Percentiles rank a stretch among this genome's conserved stretches.
phyloP scores from a whole-genome alignment of 495 filamentous ascomycete genomes.

The Penicillium nucicola region DNA sequence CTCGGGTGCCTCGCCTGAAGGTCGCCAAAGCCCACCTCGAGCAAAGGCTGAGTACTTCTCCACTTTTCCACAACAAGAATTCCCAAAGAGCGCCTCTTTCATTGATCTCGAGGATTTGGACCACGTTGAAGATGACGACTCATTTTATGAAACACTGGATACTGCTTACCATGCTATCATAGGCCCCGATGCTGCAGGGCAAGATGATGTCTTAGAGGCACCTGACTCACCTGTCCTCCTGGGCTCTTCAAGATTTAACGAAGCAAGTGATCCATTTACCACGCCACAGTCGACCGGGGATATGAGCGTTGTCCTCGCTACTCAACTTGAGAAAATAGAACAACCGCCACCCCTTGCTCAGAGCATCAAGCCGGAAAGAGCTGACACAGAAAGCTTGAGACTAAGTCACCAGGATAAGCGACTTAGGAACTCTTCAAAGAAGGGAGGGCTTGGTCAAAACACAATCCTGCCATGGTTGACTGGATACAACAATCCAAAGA shows the following conservation, averaged over 20 bases:
- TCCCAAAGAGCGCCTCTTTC: background rate
- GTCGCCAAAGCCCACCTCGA: too few species aligned
- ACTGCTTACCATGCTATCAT: slow-evolving; percentile 13
- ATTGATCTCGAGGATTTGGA: background rate
- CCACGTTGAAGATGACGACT: slow-evolving; percentile 1
- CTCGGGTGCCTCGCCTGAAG: too few species aligned
- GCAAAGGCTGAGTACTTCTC: background rate
- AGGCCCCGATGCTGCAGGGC: background rate
- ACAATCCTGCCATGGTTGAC: background rate
- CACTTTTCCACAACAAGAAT: background rate
- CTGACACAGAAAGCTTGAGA: background rate
- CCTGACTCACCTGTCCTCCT: background rate
- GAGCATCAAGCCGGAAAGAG: background rate
- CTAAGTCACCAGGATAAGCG: background rate
- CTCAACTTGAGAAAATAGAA: background rate
- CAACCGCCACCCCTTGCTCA: background rate
- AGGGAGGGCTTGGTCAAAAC: background rate
- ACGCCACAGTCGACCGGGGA: background rate
- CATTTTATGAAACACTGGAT: slow-evolving; percentile 12
- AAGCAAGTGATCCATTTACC: too few species aligned
- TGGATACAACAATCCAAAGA: background rate
- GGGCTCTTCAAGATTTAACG: too few species aligned
- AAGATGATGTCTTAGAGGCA: background rate
- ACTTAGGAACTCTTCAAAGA: background rate
- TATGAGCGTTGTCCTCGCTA: background rate